phyloP scores from a whole-genome alignment of 495 filamentous ascomycete species.

The Geoglossum glabrum region DNA sequence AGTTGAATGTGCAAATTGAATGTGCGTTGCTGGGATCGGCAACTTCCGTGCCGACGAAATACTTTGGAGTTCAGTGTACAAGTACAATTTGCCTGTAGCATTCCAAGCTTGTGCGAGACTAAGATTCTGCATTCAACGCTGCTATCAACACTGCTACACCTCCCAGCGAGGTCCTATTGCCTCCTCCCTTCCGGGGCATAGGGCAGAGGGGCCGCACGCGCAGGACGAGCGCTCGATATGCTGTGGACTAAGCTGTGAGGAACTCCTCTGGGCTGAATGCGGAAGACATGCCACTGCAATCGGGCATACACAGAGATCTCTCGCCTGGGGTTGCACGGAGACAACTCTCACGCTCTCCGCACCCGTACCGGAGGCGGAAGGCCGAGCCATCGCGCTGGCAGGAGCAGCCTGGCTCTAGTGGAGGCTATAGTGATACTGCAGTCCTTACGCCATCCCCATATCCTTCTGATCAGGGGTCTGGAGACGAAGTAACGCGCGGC shows the following conservation, averaged over 20 bases:
- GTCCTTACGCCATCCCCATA: slow-evolving; percentile 4
- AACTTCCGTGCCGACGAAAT: too few relatives aligned
- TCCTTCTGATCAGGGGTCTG: slow-evolving; percentile 1
- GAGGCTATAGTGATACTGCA: not conserved
- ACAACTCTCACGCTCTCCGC: slow-evolving; percentile 49
- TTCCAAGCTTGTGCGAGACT: too few relatives aligned
- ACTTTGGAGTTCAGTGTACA: too few relatives aligned
- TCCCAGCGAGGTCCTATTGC: not conserved
- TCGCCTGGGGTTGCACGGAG: slow-evolving; percentile 15
- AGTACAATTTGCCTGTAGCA: too few relatives aligned
- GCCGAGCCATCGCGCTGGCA: slow-evolving; percentile 25
- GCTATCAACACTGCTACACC: not conserved
- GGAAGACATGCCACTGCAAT: not conserved
- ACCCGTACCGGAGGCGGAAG: slow-evolving; percentile 47
- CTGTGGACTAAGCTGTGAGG: not conserved
- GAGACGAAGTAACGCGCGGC: not conserved
- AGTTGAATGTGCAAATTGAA: too few relatives aligned
- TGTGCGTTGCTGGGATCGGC: too few relatives aligned
- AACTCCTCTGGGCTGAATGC: not conserved
- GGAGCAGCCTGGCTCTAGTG: slow-evolving; percentile 5
- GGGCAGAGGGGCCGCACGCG: not conserved
- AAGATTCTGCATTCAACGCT: too few relatives aligned
- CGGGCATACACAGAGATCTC: not conserved
- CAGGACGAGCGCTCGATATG: not conserved
- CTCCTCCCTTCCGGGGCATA: not conserved